phyloP scores from a whole-genome alignment of 2,329 filamentous ascomycete species.

The Coccinonectria pachysandricola region DNA sequence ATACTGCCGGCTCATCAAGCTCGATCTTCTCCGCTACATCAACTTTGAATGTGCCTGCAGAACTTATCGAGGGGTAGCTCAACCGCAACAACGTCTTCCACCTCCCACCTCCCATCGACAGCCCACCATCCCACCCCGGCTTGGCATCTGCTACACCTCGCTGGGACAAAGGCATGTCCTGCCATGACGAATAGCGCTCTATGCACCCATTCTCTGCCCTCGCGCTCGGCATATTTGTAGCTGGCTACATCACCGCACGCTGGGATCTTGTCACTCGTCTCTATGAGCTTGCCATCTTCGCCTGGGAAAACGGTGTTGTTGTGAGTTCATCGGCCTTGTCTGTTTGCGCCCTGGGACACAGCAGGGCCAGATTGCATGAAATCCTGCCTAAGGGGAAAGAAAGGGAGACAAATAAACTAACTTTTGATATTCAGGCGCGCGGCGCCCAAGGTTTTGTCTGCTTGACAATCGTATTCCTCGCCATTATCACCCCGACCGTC shows the following conservation, averaged over 20 bases:
- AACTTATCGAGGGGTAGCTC: too few species aligned
- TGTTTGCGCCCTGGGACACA: conserved; percentile 4
- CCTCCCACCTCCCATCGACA: too few species aligned
- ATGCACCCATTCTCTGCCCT: conserved; percentile 98
- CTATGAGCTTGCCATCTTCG: conserved; percentile 94
- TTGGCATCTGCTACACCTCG: conserved; percentile 11
- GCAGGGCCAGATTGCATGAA: too few species aligned
- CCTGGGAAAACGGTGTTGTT: conserved; percentile 97
- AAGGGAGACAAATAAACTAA: too few species aligned
- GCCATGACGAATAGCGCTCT: conserved; percentile 37
- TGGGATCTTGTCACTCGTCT: conserved; percentile 96
- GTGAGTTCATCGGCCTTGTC: conserved; percentile 39
- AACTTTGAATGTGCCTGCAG: too few species aligned
- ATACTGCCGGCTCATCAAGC: too few species aligned
- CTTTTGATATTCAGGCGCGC: conserved; percentile 50
- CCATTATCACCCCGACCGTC: conserved; percentile 75
- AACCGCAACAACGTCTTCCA: too few species aligned
- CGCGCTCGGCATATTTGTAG: conserved; percentile 96
- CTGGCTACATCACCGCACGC: conserved; percentile 97
- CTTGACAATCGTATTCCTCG: conserved; percentile 74
- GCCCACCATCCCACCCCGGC: conserved; percentile 12
- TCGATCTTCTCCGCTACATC: too few species aligned
- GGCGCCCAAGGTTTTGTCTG: conserved; percentile 76
- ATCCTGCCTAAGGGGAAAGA: too few species aligned
- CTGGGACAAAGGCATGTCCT: conserved; percentile 31